Percentiles rank a stretch among this genome's conserved stretches.
Evolutionary conservation across 1,284 basidiomycete genomes (phyloP).

Genomic region (Trichosporon sp.): DNA sequence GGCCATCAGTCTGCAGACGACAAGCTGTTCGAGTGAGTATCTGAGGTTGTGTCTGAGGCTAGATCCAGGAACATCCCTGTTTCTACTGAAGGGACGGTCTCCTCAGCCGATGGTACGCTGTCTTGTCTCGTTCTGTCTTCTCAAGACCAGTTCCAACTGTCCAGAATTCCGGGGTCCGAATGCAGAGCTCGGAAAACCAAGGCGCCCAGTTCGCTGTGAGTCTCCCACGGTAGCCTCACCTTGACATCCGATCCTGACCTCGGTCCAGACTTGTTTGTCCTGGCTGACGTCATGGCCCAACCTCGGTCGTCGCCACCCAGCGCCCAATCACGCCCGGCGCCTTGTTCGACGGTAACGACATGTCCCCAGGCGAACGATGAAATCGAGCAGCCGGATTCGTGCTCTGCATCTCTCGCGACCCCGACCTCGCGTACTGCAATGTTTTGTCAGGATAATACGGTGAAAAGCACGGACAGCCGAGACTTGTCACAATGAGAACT

Average conservation of each 20-base stretch:
- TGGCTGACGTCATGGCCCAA: slow-evolving; percentile 4
- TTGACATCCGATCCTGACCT: not conserved
- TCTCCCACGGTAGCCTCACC: not conserved
- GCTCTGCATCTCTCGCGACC: not conserved
- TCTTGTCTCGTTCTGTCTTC: too few relatives aligned
- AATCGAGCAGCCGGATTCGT: not conserved
- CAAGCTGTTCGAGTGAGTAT: too few relatives aligned
- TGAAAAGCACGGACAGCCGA: not conserved
- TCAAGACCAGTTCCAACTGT: too few relatives aligned
- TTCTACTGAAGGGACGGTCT: too few relatives aligned
- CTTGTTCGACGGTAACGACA: not conserved
- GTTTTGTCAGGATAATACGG: not conserved
- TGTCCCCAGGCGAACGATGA: not conserved
- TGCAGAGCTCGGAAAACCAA: too few relatives aligned
- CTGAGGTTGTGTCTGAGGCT: too few relatives aligned
- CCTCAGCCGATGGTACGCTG: too few relatives aligned
- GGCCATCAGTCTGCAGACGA: too few relatives aligned
- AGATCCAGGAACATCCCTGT: too few relatives aligned
- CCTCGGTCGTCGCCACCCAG: not conserved
- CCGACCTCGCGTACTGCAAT: not conserved
- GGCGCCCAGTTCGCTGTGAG: not conserved
- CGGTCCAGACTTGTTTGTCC: not conserved
- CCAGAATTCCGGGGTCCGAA: too few relatives aligned
- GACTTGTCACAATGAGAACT: not conserved
- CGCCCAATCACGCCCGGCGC: not conserved